Evolutionary conservation across 2,329 filamentous ascomycete species (phyloP).

Genomic region (Exophiala oligosperma): DNA sequence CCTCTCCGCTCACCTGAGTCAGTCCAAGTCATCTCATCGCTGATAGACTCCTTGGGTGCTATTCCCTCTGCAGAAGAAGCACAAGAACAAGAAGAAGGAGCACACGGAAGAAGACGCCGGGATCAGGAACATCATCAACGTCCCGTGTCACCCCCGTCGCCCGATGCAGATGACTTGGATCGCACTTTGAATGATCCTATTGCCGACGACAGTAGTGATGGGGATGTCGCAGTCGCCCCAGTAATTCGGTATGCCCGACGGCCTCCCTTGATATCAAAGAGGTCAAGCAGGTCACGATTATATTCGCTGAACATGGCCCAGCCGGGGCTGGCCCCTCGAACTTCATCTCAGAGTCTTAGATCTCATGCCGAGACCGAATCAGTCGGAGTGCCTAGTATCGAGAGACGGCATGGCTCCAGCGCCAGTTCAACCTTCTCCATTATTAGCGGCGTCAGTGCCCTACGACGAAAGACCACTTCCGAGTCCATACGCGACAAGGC

Average conservation of each 20-base stretch:
- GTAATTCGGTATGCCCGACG: constrained; percentile 25
- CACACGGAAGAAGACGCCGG: background rate
- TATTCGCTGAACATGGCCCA: constrained; percentile 17
- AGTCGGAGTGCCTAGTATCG: constrained; percentile 23
- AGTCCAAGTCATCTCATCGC: constrained; percentile 53
- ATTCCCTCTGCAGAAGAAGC: constrained; percentile 58
- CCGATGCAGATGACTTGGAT: constrained; percentile 22
- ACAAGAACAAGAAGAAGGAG: background rate
- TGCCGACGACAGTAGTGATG: constrained; percentile 23
- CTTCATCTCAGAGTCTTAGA: constrained; percentile 24
- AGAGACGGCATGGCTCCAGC: constrained; percentile 21
- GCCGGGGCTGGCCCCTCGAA: constrained; percentile 12
- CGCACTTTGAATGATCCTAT: constrained; percentile 15
- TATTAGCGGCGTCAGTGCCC: constrained; percentile 17
- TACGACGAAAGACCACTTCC: constrained; percentile 11
- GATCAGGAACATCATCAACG: background rate
- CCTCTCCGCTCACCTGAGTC: constrained; percentile 12
- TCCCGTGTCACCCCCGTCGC: background rate
- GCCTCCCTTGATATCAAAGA: constrained; percentile 18
- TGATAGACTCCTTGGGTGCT: constrained; percentile 62
- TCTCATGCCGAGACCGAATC: constrained; percentile 24
- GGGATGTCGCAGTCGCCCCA: constrained; percentile 22
- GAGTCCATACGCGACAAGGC: constrained; percentile 22
- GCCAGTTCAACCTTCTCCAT: constrained; percentile 23
- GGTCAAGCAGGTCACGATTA: constrained; percentile 16